Evolutionary conservation across 768 basidiomycete species (phyloP).

Genomic region (Calocera cornea): DNA sequence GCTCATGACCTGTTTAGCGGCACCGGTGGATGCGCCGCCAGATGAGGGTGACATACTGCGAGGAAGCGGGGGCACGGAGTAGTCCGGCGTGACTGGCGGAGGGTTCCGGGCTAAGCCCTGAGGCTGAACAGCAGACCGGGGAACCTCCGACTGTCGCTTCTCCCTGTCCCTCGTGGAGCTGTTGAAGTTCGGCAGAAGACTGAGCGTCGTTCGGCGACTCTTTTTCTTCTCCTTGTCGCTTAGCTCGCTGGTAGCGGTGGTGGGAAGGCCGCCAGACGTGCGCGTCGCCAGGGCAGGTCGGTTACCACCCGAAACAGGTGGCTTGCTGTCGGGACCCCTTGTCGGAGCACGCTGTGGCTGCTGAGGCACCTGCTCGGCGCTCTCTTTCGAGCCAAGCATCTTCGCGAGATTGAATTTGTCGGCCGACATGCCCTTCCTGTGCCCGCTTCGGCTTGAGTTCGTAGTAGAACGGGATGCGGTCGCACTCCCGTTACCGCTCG

Average conservation of each 20-base stretch:
- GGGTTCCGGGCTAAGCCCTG: background rate
- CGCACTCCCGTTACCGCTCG: conserved; percentile 33
- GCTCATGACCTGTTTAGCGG: conserved; percentile 93
- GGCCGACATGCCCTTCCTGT: conserved; percentile 56
- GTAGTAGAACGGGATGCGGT: conserved; percentile 95
- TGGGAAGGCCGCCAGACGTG: background rate
- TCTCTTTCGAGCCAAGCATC: conserved; percentile 38
- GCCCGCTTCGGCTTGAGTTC: conserved; percentile 39
- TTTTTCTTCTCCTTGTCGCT: conserved; percentile 8
- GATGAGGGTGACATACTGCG: background rate
- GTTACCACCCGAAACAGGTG: background rate
- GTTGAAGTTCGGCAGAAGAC: background rate
- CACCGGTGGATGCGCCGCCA: conserved; percentile 58
- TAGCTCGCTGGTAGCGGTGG: background rate
- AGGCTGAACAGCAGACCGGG: background rate
- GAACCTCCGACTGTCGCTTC: conserved; percentile 3
- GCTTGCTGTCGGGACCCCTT: background rate
- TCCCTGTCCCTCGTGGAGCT: background rate
- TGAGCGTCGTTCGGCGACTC: conserved; percentile 4
- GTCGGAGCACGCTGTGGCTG: background rate
- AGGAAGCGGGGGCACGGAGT: background rate
- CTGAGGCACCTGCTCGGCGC: conserved; percentile 2
- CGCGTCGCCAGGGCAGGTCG: background rate
- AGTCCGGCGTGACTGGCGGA: background rate
- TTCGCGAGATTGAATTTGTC: conserved; percentile 71